Base-by-base conservation (phyloP, 768 basidiomycete genomes). In the Kwoniella botswanensis region DNA sequence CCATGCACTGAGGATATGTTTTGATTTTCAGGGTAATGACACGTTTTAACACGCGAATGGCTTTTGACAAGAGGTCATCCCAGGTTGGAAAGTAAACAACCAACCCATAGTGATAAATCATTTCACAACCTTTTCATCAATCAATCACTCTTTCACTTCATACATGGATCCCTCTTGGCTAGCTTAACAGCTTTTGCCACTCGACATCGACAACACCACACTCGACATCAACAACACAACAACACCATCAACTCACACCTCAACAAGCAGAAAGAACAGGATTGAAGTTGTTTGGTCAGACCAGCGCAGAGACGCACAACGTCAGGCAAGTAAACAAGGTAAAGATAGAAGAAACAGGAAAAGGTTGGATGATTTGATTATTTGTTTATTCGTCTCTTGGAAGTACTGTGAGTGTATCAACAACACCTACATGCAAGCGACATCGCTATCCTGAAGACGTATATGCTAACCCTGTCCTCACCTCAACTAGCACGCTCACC, bases 21-120 rank as follows among this genome's bases (percentile, higher is more conserved):
- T 67, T 67, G 65, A 67, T 67, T 67, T 67, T 67, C 65, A 67
- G 65, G 65, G 65, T 67, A 58, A 58, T 43, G 42, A 50, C 56
- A n/a, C 42, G 9, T n/a, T 18, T 18, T 58, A 10, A 46, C 56
- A 67, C 65, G 65, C 65, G 65, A 56, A 67, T 67, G 65, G 65
- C 65, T 67, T 67, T 35, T n/a, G 24, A 26, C 18, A 24, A 24
- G 1, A 60, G n/a, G 59, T n/a, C 35, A 42, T 60, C 42, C 26
- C 44, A 13, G 21, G 29, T 44, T 29, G 9, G 10, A 52, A 15
- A 17, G n/a, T 18, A 18, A 62, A 63, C 22, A 46, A 68, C 60
- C 22, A 46, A 68, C 60, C 67, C 67, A 63, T 60, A 59, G 60
- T 55, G 67, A 55, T 42, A 63, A 53, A 44, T 68, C 67, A 68